Evolutionary conservation across 1,284 basidiomycete species (phyloP), one percentile per base, ranked within the genome.

Genomic region (Phlebopus sp.): DNA sequence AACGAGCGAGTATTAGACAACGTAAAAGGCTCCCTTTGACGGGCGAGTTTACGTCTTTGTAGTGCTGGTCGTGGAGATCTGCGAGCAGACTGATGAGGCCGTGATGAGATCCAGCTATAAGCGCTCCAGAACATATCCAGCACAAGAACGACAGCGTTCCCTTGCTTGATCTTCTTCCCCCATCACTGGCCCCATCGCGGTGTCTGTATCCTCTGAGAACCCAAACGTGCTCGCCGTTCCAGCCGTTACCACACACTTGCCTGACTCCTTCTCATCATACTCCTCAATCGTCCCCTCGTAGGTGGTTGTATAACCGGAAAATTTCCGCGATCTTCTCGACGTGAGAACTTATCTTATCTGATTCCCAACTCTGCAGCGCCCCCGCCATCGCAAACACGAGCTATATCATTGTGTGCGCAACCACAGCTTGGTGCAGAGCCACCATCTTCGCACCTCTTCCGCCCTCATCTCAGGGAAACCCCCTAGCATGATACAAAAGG

Each of bases 401-500:
- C 56, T 51, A 60, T 57, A 54, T 50, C 54, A 46, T 49, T 50
- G 48, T 34, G 47, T 41, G 34, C 23, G 23, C 25, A 4, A 32
- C 44, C 10, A 39, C 10, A 37, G 8, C 47, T 31, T 43, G n/a
- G 14, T 37, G 15, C 36, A 49, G 27, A 31, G 17, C 37, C 48
- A 23, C 37, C 25, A 29, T 39, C 47, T 27, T 42, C 35, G 19
- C 18, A 31, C 42, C n/a, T 21, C 13, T 42, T 30, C 44, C 45
- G 13, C 46, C 36, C 43, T 47, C 49, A 40, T 25, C 1, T 15
- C 34, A 48, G 56, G 30, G 10, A 27, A n/a, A 14, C 35, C 10
- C 13, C 5, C 14, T 53, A 59, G 54, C 55, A 86, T 86, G 84
- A 84, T 83, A 48, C 84, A 84, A 59, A 80, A 81, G 59, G 70